Base-by-base conservation (phyloP, 306 rosid genomes). In the Quercus berberidifolia region DNA sequence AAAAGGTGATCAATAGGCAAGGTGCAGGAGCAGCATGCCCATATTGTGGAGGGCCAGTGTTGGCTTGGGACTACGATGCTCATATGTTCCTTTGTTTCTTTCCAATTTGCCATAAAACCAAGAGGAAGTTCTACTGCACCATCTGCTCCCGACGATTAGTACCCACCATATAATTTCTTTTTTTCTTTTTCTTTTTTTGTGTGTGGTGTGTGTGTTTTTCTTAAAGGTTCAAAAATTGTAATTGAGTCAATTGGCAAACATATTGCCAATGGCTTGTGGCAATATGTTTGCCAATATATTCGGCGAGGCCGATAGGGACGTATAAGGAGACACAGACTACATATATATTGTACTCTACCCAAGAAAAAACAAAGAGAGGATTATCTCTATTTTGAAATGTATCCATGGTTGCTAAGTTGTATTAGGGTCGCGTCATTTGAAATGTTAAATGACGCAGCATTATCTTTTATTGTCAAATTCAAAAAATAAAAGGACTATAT, bases 21-120 rank as follows among this genome's bases (percentile, higher is more conserved):
- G 87, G 89, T 1, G 78, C 68, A 2, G 82, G 74, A 25, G 0
- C 79, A 7, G 65, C 74, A 1, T 85, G 89, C 56, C 84, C 89
- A 3, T 85, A 79, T 33, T 85, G 89, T 46, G 89, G 79, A 67
- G 89, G 86, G 1, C 86, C 85, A 0, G 85, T 86, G 25, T 20
- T 83, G 26, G 89, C 69, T 5, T 86, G 83, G 83, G 78, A 79
- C 3, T 83, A 52, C 8, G 87, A 83, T 55, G 43, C 82, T 0
- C 76, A 83, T 31, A 3, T 83, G 30, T 19, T 83, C 23, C 17
- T 86, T 41, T 86, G 80, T 43, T 86, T 75, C 51, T 67, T 83
- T 1, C 63, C 75, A 6, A 80, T 86, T 74, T 77, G 83, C 51
- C 89, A 80, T 51, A 86, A 82, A 69, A 62, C 30, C 41, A 86